phyloP scores from a whole-genome alignment of 2,329 filamentous ascomycete species.

The Xylaria sp. region DNA sequence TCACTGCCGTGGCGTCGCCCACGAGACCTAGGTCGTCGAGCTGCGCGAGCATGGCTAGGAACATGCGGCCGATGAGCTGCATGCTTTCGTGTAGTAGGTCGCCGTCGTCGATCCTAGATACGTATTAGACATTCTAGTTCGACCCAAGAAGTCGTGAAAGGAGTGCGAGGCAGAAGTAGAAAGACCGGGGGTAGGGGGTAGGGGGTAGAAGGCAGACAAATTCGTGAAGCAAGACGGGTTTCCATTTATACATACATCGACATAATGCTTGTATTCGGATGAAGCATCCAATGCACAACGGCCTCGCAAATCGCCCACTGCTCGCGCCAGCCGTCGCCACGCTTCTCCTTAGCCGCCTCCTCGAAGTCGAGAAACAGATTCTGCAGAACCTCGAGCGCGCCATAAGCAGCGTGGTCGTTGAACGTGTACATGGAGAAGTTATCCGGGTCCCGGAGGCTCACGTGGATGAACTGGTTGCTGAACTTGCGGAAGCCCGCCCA shows the following conservation, averaged over 20 bases:
- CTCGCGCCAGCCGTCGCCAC: constrained; percentile 49
- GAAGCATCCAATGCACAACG: constrained; percentile 47
- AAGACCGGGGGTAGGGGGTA: neutral
- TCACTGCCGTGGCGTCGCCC: constrained; percentile 49
- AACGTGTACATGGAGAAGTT: constrained; percentile 55
- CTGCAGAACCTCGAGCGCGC: constrained; percentile 55
- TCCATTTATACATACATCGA: constrained; percentile 35
- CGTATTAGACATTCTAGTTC: neutral
- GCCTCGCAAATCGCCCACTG: constrained; percentile 55
- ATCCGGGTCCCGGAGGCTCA: constrained; percentile 50
- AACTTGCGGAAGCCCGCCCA: constrained; percentile 47
- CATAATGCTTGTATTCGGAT: constrained; percentile 32
- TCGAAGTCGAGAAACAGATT: constrained; percentile 55
- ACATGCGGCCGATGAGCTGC: constrained; percentile 48
- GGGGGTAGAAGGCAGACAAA: neutral
- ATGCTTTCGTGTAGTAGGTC: constrained; percentile 37
- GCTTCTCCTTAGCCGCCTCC: constrained; percentile 45
- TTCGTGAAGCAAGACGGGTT: neutral
- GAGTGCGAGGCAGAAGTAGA: neutral
- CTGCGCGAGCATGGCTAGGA: constrained; percentile 54
- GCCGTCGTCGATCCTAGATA: constrained; percentile 47
- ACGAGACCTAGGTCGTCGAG: constrained; percentile 51
- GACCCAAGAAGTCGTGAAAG: too few relatives aligned
- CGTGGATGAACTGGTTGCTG: constrained; percentile 37
- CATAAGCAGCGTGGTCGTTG: constrained; percentile 56